Evolutionary conservation across 441 rosid species (phyloP), one percentile per base, ranked within the genome.

Genomic region (Populus hybrid): DNA sequence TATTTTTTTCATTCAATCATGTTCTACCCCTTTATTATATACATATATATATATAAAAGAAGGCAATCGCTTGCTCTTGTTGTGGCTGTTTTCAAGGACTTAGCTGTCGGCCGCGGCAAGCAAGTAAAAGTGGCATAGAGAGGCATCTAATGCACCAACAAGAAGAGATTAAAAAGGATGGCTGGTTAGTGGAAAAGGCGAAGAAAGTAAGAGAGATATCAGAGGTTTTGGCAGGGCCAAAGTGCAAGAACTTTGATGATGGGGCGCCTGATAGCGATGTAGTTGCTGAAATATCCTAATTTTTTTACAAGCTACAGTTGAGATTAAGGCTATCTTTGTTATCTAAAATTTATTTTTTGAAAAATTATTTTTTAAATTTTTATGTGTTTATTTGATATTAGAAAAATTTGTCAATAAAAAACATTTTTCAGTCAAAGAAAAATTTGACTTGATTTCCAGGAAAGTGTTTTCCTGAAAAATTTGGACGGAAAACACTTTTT

Each of bases 201-300:
- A 91, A 82, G 86, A 78, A 77, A 71, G 16, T 84, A 1, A 83
- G 78, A 59, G 90, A 86, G 67, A 59, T 87, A 1, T 90, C 95
- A 0, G 94, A 90, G 74, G 69, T 82, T 29, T 69, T 88, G 24
- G 89, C 92, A 21, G 90, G 90, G 40, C 92, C 94, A 0, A 89
- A 72, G 73, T 89, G 93, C 93, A 94, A 91, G 87, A 88, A 83
- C 73, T 82, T 88, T 16, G 85, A 90, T 42, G 69, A 33, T 33
- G 7, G 36, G 36, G 36, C 36, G 36, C 7, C 36, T 33, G 36
- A 33, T 4, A 73, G 73, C 24, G 83, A 77, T 26, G 59, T 4
- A 9, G 83, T 82, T 9, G 29, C n/a, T 1, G 72, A 74, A 9
- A 3, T 74, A 29, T 68, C 81, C 77, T 33, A 82, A 64, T 72